Conservation (phyloP, 768 basidiomycete genomes). For the Kwoniella pini region DNA sequence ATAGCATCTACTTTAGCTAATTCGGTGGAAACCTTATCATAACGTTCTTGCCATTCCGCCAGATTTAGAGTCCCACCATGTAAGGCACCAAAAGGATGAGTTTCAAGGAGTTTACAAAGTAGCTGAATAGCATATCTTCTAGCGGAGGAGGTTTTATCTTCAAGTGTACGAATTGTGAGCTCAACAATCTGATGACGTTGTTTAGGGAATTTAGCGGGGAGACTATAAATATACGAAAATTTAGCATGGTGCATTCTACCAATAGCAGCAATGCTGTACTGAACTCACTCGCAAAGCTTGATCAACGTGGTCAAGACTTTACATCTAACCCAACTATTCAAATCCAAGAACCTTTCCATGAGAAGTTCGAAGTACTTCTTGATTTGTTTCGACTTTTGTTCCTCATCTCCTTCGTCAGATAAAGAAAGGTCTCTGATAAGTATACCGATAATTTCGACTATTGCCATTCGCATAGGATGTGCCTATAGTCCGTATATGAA, state of each 20-base stretch:
- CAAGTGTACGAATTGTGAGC: constrained; percentile 74
- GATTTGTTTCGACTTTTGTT: constrained; percentile 68
- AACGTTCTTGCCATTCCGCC: constrained; percentile 72
- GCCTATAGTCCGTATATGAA: constrained; percentile 60
- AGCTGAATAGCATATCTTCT: constrained; percentile 78
- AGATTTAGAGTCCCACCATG: constrained; percentile 78
- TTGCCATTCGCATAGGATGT: constrained; percentile 92
- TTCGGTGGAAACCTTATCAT: constrained; percentile 65
- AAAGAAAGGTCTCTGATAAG: constrained; percentile 78
- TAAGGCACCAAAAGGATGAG: constrained; percentile 83
- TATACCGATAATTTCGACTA: constrained; percentile 84
- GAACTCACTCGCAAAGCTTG: constrained; percentile 71
- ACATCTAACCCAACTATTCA: constrained; percentile 84
- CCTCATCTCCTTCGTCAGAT: constrained; percentile 58
- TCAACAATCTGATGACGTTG: constrained; percentile 74
- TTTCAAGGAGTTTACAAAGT: constrained; percentile 70
- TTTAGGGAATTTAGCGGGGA: constrained; percentile 78
- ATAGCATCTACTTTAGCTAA: constrained; percentile 69
- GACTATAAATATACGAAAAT: constrained; percentile 44
- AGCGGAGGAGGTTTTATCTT: constrained; percentile 88
- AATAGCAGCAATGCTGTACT: too few species aligned
- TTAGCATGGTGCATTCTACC: not conserved
- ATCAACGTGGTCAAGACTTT: constrained; percentile 78
- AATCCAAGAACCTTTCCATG: constrained; percentile 81
- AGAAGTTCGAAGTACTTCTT: constrained; percentile 78